These are phyloP conservation scores for Pouteria glomerata DNA, from an alignment of 148 eudicot species.

Conservation along the genomic window DNA sequence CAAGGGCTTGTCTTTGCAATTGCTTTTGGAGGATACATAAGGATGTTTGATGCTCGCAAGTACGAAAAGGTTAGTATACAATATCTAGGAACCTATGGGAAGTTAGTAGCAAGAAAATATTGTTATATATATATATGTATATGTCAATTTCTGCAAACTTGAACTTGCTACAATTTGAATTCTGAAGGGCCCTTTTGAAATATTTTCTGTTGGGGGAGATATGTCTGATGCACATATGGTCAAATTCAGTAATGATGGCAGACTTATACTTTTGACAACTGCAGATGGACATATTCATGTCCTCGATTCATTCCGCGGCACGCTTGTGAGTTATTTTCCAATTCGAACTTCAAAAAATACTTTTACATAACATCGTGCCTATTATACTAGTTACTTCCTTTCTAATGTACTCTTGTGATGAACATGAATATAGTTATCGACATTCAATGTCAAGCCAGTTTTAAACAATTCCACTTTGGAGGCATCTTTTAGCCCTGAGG, in stretches of 20 bases:
- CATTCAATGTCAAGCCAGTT: slow-evolving; percentile 76
- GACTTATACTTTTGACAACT: slow-evolving; percentile 87
- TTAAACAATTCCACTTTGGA: slow-evolving; percentile 70
- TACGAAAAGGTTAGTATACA: slow-evolving; percentile 71
- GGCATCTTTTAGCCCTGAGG: slow-evolving; percentile 94
- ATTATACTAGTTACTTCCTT: neutral
- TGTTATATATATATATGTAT: neutral
- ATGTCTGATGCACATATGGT: slow-evolving; percentile 83
- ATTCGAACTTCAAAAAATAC: neutral
- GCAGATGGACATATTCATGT: slow-evolving; percentile 79
- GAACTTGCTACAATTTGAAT: slow-evolving; percentile 12
- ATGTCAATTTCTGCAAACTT: slow-evolving; percentile 7
- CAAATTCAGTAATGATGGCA: slow-evolving; percentile 91
- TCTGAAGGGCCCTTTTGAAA: slow-evolving; percentile 89
- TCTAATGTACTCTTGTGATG: slow-evolving; percentile 13
- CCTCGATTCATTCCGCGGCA: slow-evolving; percentile 88
- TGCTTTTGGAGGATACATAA: slow-evolving; percentile 87
- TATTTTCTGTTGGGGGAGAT: slow-evolving; percentile 80
- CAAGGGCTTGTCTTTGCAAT: slow-evolving; percentile 94
- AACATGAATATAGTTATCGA: slow-evolving; percentile 39
- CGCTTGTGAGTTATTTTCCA: slow-evolving; percentile 53
- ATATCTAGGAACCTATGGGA: neutral
- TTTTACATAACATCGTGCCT: neutral
- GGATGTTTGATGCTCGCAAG: slow-evolving; percentile 87
- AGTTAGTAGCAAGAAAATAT: neutral